These are phyloP conservation scores for Pholiota microspora DNA, from an alignment of 768 basidiomycete species.

Conservation along the genomic window DNA sequence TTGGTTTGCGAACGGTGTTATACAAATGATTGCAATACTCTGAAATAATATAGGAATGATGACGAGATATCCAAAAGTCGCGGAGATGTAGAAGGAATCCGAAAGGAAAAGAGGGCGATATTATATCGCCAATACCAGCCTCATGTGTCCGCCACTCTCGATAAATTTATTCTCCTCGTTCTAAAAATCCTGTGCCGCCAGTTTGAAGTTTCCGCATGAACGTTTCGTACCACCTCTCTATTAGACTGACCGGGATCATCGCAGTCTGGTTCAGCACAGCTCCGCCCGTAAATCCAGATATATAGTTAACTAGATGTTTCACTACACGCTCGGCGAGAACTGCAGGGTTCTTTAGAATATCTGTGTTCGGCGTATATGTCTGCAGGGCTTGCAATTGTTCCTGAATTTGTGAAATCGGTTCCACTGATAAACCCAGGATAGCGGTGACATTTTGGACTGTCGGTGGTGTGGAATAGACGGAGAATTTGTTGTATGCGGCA, in stretches of 20 bases:
- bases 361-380: constrained; percentile 23
- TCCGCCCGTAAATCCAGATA: constrained; percentile 60
- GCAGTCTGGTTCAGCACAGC: constrained; percentile 45
- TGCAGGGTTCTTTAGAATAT: constrained; percentile 42
- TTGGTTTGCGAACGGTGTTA: not conserved
- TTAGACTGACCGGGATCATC: constrained; percentile 57
- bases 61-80: too few species aligned
- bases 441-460: constrained; percentile 58
- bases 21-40: not conserved
- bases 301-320: constrained; percentile 73
- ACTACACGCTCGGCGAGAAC: constrained; percentile 66
- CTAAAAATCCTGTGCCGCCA: constrained; percentile 63
- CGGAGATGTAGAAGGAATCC: too few species aligned
- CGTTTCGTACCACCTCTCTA: constrained; percentile 71
- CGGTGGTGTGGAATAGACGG: constrained; percentile 27
- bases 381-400: constrained; percentile 53
- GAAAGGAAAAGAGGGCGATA: not conserved
- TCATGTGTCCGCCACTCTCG: not conserved
- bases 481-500: constrained; percentile 41
- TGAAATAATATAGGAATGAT: too few species aligned
- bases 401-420: constrained; percentile 64
- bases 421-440: constrained; percentile 77
- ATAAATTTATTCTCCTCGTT: constrained; percentile 42
- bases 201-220: constrained; percentile 58
- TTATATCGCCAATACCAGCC: not conserved